These are phyloP conservation scores for Lipomyces kockii DNA, from an alignment of 805 yeast species.

Conservation along the genomic window DNA sequence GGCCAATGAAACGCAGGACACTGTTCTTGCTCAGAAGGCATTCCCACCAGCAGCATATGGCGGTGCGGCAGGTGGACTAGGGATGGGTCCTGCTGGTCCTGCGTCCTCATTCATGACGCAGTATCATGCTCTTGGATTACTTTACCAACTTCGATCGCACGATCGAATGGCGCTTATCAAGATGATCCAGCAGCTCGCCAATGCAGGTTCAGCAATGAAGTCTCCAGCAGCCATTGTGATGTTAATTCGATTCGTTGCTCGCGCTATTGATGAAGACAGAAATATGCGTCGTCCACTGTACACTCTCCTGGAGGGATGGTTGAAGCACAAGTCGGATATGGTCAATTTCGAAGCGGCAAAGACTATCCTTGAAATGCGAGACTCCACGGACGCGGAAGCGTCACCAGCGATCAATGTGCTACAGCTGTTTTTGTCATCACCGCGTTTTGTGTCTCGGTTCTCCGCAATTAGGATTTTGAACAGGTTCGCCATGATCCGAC, in stretches of 20 bases:
- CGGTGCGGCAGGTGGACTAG: conserved; percentile 33
- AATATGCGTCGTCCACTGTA: conserved; percentile 62
- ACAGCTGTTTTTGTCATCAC: conserved; percentile 78
- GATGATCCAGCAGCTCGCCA: conserved; percentile 74
- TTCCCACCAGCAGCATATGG: conserved; percentile 44
- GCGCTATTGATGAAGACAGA: conserved; percentile 73
- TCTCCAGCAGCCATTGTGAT: conserved; percentile 85
- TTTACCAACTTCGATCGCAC: conserved; percentile 84
- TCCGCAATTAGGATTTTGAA: conserved; percentile 91
- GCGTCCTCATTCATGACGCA: conserved; percentile 82
- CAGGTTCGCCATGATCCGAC: conserved; percentile 78
- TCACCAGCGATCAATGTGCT: conserved; percentile 73
- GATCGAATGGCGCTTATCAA: conserved; percentile 94
- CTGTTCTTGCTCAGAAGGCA: conserved; percentile 66
- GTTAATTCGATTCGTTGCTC: conserved; percentile 79
- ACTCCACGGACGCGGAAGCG: conserved; percentile 66
- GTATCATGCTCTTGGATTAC: conserved; percentile 91
- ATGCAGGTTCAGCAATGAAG: conserved; percentile 56
- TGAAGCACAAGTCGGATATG: conserved; percentile 81
- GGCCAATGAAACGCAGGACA: conserved; percentile 91
- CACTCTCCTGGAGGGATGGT: conserved; percentile 69
- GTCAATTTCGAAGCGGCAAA: conserved; percentile 93
- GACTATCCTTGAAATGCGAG: conserved; percentile 60
- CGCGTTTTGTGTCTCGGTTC: conserved; percentile 86
- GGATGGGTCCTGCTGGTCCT: conserved; percentile 44